Percentiles rank a stretch among this genome's conserved stretches.
These are phyloP conservation scores for Trypanosoma melophagium DNA, from an alignment of 208 protist species.

Conservation along the genomic window DNA sequence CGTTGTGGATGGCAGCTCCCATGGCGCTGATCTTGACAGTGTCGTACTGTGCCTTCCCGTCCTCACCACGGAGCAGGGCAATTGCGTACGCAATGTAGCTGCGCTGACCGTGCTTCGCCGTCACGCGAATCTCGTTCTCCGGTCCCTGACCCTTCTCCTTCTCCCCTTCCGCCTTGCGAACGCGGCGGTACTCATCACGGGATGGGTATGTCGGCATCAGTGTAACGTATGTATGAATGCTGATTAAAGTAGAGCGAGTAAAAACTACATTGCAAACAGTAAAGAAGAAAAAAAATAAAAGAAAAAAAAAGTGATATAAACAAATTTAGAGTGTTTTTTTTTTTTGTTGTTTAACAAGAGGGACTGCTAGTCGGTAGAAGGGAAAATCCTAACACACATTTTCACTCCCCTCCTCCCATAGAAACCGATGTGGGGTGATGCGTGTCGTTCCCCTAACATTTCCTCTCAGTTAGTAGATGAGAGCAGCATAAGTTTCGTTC, in stretches of 20 bases:
- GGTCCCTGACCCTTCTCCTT: slow-evolving; percentile 59
- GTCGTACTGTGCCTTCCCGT: slow-evolving; percentile 79
- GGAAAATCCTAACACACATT: too few relatives aligned
- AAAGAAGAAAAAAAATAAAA: slow-evolving; percentile 1
- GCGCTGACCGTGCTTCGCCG: slow-evolving; percentile 70
- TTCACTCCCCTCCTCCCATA: too few relatives aligned
- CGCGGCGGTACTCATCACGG: slow-evolving; percentile 75
- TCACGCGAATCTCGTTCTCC: slow-evolving; percentile 90
- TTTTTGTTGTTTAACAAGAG: background rate
- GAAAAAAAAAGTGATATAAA: slow-evolving; percentile 1
- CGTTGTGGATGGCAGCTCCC: slow-evolving; percentile 89
- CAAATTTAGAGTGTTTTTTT: background rate
- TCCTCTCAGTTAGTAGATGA: too few relatives aligned
- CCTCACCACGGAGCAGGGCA: slow-evolving; percentile 80
- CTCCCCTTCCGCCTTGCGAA: slow-evolving; percentile 43
- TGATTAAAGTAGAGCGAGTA: background rate
- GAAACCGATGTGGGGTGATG: too few relatives aligned
- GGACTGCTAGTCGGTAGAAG: too few relatives aligned
- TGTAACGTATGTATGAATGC: background rate
- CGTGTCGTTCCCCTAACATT: too few relatives aligned
- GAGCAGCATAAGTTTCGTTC: too few relatives aligned
- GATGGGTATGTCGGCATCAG: slow-evolving; percentile 56
- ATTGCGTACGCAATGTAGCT: slow-evolving; percentile 91
- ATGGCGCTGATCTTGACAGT: slow-evolving; percentile 90
- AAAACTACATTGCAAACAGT: background rate